Percentiles rank a stretch among this genome's conserved stretches.
Conservation (phyloP, 2,329 filamentous ascomycete species). For the Periconia sp. region DNA sequence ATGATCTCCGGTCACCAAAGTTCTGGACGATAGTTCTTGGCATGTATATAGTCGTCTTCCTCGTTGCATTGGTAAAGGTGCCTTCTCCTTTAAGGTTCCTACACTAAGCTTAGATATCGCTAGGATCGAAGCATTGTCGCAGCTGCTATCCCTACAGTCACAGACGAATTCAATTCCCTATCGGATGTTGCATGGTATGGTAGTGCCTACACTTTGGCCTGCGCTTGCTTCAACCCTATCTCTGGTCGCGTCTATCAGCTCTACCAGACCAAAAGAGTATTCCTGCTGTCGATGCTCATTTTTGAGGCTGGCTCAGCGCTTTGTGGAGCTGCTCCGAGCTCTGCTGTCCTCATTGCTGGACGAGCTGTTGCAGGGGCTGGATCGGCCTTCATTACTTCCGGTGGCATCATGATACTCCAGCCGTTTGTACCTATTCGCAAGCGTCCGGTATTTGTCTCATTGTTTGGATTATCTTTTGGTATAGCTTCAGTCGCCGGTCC, state of each 20-base stretch:
- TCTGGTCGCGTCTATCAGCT: background rate
- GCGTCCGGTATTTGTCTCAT: too few relatives aligned
- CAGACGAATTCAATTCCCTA: constrained; percentile 16
- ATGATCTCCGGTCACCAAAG: too few relatives aligned
- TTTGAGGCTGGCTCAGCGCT: constrained; percentile 5
- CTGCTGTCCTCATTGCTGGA: constrained; percentile 42
- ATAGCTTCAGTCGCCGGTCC: constrained; percentile 45
- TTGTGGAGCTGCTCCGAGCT: constrained; percentile 40
- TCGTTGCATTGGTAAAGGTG: too few relatives aligned
- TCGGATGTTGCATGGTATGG: constrained; percentile 21
- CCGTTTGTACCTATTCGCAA: too few relatives aligned
- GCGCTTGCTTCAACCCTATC: too few relatives aligned
- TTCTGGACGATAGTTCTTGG: too few relatives aligned
- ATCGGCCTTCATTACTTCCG: constrained; percentile 42
- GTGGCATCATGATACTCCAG: constrained; percentile 41
- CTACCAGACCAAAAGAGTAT: background rate
- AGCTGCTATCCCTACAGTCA: constrained; percentile 19
- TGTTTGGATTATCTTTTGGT: too few relatives aligned
- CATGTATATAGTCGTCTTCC: too few relatives aligned
- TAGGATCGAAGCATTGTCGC: too few relatives aligned
- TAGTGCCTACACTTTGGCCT: too few relatives aligned
- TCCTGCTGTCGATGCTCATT: background rate
- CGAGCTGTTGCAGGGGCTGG: constrained; percentile 46
- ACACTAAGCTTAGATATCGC: too few relatives aligned
- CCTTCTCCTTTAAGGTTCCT: too few relatives aligned